These are phyloP conservation scores for Erysiphe pisi DNA, from an alignment of 2,329 filamentous ascomycete species.

Conservation along the genomic window DNA sequence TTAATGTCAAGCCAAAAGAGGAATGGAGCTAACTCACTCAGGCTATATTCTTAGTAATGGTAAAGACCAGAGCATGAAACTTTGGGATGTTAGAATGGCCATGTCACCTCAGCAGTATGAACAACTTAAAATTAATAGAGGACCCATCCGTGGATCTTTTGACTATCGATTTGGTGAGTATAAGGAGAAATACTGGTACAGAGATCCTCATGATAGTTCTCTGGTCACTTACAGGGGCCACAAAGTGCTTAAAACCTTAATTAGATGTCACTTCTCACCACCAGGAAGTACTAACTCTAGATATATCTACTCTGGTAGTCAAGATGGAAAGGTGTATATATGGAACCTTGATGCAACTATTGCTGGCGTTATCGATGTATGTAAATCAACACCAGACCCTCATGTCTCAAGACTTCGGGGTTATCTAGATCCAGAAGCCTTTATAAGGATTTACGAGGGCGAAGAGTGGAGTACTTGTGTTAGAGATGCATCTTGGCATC, in stretches of 20 bases:
- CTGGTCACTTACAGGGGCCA: conserved; percentile 91
- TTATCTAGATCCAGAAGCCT: conserved; percentile 20
- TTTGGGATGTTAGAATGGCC: conserved; percentile 91
- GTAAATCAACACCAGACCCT: conserved; percentile 53
- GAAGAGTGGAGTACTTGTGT: conserved; percentile 54
- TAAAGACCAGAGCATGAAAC: conserved; percentile 94
- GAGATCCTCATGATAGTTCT: conserved; percentile 53
- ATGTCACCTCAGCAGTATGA: conserved; percentile 59
- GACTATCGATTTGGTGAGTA: conserved; percentile 62
- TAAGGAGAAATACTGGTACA: conserved; percentile 65
- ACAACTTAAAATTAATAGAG: conserved; percentile 45
- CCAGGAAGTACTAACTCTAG: conserved; percentile 73
- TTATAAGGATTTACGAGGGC: no score
- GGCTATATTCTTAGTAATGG: conserved; percentile 80
- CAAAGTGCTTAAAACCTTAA: conserved; percentile 75
- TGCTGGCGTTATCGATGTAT: conserved; percentile 67
- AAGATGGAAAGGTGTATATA: conserved; percentile 79
- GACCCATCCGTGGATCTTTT: conserved; percentile 49
- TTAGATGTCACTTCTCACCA: conserved; percentile 91
- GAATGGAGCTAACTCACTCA: conserved; percentile 29
- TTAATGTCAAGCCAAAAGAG: not conserved
- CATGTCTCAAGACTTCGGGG: conserved; percentile 31
- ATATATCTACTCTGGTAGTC: conserved; percentile 87
- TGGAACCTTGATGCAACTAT: conserved; percentile 89
- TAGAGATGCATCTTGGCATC: conserved; percentile 62